phyloP scores from a whole-genome alignment of 2,329 filamentous ascomycete species.

The Zarea fungicola region DNA sequence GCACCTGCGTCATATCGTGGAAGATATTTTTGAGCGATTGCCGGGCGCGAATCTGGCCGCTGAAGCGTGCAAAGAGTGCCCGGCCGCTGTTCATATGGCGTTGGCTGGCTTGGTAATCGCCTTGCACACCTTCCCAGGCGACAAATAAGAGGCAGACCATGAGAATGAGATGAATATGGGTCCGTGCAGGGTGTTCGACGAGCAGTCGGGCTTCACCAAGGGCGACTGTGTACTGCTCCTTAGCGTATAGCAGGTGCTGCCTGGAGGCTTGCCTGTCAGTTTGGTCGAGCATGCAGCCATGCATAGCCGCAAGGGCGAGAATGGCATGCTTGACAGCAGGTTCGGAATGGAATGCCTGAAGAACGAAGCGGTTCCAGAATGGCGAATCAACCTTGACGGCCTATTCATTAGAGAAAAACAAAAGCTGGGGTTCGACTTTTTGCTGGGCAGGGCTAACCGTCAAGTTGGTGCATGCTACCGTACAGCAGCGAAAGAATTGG shows the following conservation, averaged over 20 bases:
- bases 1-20: not conserved
- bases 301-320: conserved; percentile 1
- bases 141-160: conserved; percentile 4
- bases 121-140: conserved; percentile 6
- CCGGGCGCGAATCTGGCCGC: not conserved
- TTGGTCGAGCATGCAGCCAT: conserved; percentile 6
- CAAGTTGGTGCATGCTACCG: not conserved
- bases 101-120: not conserved
- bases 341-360: conserved; percentile 7
- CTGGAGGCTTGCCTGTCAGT: not conserved
- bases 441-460: not conserved
- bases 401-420: not conserved
- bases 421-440: not conserved
- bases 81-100: conserved; percentile 1
- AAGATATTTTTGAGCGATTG: not conserved
- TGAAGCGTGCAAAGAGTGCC: not conserved
- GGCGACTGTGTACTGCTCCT: conserved; percentile 1
- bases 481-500: conserved; percentile 5
- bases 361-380: not conserved
- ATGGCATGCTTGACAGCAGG: conserved; percentile 4
- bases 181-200: not conserved
- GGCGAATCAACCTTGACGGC: not conserved
- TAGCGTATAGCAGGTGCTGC: conserved; percentile 2
- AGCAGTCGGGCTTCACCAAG: not conserved
- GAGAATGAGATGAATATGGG: conserved; percentile 1